Evolutionary conservation across 805 yeast species (phyloP).

Genomic region (Hanseniaspora pseudoguilliermondii): DNA sequence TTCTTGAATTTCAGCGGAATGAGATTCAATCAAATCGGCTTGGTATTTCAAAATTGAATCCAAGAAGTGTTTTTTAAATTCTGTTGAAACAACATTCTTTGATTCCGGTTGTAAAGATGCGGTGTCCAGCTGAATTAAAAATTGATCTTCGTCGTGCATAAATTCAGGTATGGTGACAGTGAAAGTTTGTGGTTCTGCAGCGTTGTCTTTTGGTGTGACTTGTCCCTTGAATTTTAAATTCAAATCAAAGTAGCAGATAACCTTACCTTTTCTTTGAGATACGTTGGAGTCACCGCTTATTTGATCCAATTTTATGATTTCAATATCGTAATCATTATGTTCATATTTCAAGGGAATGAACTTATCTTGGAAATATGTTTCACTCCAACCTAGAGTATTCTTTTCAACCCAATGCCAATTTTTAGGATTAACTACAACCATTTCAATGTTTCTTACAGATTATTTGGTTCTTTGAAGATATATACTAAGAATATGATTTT

Average conservation of each 20-base stretch:
- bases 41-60: slow-evolving; percentile 46
- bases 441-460: slow-evolving; percentile 16
- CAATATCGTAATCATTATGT: slow-evolving; percentile 18
- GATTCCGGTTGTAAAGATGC: slow-evolving; percentile 31
- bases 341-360: slow-evolving; percentile 20
- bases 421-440: slow-evolving; percentile 62
- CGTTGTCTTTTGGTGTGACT: slow-evolving; percentile 15
- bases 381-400: slow-evolving; percentile 55
- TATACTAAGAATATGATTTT: no score
- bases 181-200: slow-evolving; percentile 32
- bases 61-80: slow-evolving; percentile 41
- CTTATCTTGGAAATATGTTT: slow-evolving; percentile 34
- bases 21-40: slow-evolving; percentile 45
- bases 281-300: slow-evolving; percentile 69
- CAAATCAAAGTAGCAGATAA: slow-evolving; percentile 62
- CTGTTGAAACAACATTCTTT: slow-evolving; percentile 30
- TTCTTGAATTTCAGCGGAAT: slow-evolving; percentile 53
- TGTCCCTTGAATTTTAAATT: slow-evolving; percentile 28
- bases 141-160: slow-evolving; percentile 64
- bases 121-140: slow-evolving; percentile 39
- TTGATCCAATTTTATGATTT: slow-evolving; percentile 31
- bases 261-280: slow-evolving; percentile 72
- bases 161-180: slow-evolving; percentile 49
- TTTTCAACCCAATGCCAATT: slow-evolving; percentile 71
- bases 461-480: no score